Evolutionary conservation across 129 eudicot species (phyloP), one percentile per base, ranked within the genome.

Genomic region (Sambucus nigra): DNA sequence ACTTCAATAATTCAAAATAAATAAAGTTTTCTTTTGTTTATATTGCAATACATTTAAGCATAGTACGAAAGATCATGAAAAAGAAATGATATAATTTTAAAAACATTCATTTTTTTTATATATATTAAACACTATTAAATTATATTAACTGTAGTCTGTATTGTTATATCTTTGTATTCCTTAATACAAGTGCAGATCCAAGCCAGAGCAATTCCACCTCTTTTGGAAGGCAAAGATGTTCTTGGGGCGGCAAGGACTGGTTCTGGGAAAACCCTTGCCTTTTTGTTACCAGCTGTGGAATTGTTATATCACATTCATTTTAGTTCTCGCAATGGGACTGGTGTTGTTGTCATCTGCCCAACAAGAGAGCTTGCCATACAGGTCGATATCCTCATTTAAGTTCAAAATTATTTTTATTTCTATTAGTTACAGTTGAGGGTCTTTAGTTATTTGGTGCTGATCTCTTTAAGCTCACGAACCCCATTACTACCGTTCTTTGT

Each of bases 191-290:
- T 65, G 51, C 20, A 89, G 98, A 82, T 91, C 23, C 98, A 91
- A 85, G 79, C 82, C 1, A 69, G 82, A 29, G 53, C 89, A 14
- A 85, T 91, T 60, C 94, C 98, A n/a, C 88, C 81, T 15, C 87
- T 91, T 46, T 38, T 91, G 70, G 87, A 79, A 53, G 89, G 86
- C 5, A 76, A 91, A 57, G 94, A 91, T 82, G 94, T 91, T 51
- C 86, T 85, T 53, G 98, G 95, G 38, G 94, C 89, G 76, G 98
- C 98, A 55, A 85, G 86, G 57, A 82, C 95, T 2, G 98, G 94
- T 67, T 85, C 98, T 11, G 98, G 95, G 23, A 91, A 91, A 70
- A 86, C 98, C 13, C 78, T 91, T 59, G 95, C 98, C 14, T 85
- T 85, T 75, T 65, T 91, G 22, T 64, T 91, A 14, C 95, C 98